Base-by-base conservation (phyloP, 805 yeast species). In the Wickerhamomyces chambardii region DNA sequence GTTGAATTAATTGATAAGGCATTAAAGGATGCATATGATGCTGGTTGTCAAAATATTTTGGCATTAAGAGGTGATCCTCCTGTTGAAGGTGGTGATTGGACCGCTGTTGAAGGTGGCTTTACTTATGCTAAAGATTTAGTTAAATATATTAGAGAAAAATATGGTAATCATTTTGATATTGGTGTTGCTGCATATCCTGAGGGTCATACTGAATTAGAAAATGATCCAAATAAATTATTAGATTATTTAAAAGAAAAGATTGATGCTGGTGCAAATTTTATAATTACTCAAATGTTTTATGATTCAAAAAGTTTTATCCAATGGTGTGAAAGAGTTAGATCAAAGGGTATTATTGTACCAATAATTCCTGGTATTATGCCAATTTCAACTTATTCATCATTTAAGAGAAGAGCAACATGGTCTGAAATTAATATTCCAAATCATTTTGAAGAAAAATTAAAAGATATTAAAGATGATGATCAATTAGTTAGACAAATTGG, bases 321-420 rank as follows among this genome's bases (percentile, higher is more conserved):
- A 11, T 92, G 98, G 98, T 85, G 92, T 49, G 56, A 66, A 15
- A 60, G 64, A 40, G 71, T 90, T 36, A 73, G 90, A 46, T 75
- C 68, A 17, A 64, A 65, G 17, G 97, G 95, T 17, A 72, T 92
- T 43, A 66, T 67, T 28, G 77, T 84, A 35, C 97, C 97, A 21
- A 84, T 92, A 45, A 80, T 92, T 40, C 98, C 98, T 1, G 98
- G 98, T 12, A 87, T 92, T 58, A 92, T 92, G 98, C 98, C 98
- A 17, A 89, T 92, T 39, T 78, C 95, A n/a, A 85, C 96, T 4
- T 89, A 90, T 60, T 83, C 94, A 18, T 77, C 95, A 4, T 92
- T 92, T 56, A 59, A 87, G 43, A 80, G 98, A 64, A 76, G 98
- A 56, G 95, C 96, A 15, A 77, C 77, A 36, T 92, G 98, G 98